Evolutionary conservation across 129 eudicot species (phyloP), one percentile per base, ranked within the genome.

Genomic region (Arctium lappa): DNA sequence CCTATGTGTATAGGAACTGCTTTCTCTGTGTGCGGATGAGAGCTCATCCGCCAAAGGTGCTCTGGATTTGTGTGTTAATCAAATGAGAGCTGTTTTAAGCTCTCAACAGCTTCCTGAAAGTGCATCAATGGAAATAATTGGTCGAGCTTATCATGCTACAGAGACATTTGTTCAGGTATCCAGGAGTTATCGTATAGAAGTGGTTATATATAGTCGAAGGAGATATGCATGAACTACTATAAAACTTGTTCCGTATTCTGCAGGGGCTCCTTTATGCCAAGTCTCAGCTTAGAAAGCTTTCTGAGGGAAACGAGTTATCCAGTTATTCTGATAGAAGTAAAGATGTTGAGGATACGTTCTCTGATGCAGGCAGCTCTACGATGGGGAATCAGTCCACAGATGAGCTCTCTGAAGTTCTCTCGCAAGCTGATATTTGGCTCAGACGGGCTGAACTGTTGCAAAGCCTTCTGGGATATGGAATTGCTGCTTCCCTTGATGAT

Each of bases 401-500:
- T 85, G 97, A 95, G 86, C 82, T 91, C 11, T 91, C 99, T 75
- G 99, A 91, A 80, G 87, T 85, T 74, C 83, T 93, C 29, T 86
- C 97, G 73, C 97, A 88, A 88, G 95, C 92, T 72, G 97, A 95
- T 81, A 75, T 75, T 13, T 95, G 99, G 99, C 90, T 95, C 8
- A 88, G 97, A 85, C 92, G 95, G 62, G 99, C 99, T 18, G 99
- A 95, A 83, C 89, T 95, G 81, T 86, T 95, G 85, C 99, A 95
- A 86, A 95, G 99, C 82, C 97, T 95, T 83, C 73, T 95, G 80
- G 99, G 99, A 77, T 91, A 94, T 44, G 99, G 99, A 50, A 90
- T 95, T 76, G 97, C 99, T 86, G 99, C 94, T 86, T 95, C 99
- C 33, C 97, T 95, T 82, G 97, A 93, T 86, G 99, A 95, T 89